phyloP scores from a whole-genome alignment of 1,284 basidiomycete species.

The Ustilago nuda region DNA sequence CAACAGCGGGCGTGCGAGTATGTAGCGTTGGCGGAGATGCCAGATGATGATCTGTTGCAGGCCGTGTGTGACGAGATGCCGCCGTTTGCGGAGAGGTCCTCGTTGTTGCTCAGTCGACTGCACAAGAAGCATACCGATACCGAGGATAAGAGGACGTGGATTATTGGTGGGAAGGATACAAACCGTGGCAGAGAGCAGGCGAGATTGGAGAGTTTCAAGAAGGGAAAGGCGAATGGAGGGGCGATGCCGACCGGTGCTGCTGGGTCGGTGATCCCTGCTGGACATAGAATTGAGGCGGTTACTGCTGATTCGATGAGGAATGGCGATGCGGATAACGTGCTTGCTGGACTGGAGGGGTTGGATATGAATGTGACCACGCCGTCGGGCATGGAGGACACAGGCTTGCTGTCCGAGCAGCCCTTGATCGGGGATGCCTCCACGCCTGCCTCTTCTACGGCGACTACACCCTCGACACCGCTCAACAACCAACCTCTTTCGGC shows the following conservation, averaged over 20 bases:
- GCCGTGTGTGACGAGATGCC: conserved; percentile 99
- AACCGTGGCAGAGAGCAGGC: conserved; percentile 80
- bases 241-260: conserved; percentile 60
- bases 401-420: conserved; percentile 28
- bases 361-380: conserved; percentile 74
- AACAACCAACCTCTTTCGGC: conserved; percentile 50
- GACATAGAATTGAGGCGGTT: conserved; percentile 45
- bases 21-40: conserved; percentile 58
- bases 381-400: conserved; percentile 26
- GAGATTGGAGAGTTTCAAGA: conserved; percentile 73
- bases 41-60: conserved; percentile 88
- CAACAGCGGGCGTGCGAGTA: conserved; percentile 90
- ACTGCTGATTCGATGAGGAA: conserved; percentile 50
- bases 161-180: conserved; percentile 91
- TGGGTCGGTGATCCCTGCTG: conserved; percentile 55
- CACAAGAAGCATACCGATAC: conserved; percentile 86
- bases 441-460: conserved; percentile 24
- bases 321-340: conserved; percentile 74
- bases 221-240: conserved; percentile 65
- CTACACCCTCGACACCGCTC: conserved; percentile 34
- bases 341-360: conserved; percentile 83
- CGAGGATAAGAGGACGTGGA: conserved; percentile 89
- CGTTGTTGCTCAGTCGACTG: conserved; percentile 80
- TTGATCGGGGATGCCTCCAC: conserved; percentile 33
- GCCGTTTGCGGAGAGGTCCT: conserved; percentile 93